These are phyloP conservation scores for Bolboschoenoplectus hybrid DNA, from an alignment of 202 grass and related monocot genomes.

Conservation along the genomic window DNA sequence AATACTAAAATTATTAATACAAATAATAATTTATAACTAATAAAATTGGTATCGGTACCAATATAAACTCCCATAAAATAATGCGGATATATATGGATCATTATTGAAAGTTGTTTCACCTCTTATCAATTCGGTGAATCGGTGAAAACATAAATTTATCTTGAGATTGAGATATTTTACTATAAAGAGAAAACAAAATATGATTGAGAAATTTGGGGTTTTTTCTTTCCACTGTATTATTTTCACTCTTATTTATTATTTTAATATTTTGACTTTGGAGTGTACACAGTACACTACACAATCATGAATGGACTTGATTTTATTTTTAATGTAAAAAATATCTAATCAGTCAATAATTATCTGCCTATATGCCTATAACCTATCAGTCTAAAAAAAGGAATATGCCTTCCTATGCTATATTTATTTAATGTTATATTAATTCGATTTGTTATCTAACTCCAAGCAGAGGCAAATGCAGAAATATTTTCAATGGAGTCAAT, in stretches of 20 bases:
- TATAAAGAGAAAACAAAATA: not conserved
- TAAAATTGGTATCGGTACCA: no score
- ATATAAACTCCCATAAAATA: not conserved
- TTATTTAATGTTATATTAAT: not conserved
- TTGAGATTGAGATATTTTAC: not conserved
- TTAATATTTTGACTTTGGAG: not conserved
- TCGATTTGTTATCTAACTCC: no score
- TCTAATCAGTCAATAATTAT: not conserved
- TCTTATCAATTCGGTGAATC: not conserved
- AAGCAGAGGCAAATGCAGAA: no score
- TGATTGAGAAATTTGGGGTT: not conserved
- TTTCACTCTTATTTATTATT: no score
- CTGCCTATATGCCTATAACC: no score
- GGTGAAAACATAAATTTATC: not conserved
- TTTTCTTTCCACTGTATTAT: not conserved
- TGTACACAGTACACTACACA: not conserved
- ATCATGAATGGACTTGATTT: not conserved
- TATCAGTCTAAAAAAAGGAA: no score
- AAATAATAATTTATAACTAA: no score
- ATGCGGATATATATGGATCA: not conserved
- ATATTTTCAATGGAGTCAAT: no score
- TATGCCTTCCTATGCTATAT: not conserved
- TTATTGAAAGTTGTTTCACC: not conserved
- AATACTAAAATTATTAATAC: no score
- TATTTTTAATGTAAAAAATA: not conserved